These are phyloP conservation scores for Fomitopsis pinicola DNA, from an alignment of 1,284 basidiomycete genomes.

Conservation along the genomic window DNA sequence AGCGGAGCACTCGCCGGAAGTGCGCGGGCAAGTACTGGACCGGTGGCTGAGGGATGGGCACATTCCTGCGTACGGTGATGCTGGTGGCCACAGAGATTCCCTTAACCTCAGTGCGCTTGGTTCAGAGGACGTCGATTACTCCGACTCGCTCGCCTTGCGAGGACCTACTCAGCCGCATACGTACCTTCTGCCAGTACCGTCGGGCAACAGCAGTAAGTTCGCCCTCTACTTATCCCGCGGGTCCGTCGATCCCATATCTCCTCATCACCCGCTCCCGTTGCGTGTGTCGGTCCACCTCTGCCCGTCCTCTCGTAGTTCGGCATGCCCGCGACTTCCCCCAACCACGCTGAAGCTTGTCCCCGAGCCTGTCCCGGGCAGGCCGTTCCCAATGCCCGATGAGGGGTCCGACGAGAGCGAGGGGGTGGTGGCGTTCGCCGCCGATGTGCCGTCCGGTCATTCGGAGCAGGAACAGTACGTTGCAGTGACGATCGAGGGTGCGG, in stretches of 20 bases:
- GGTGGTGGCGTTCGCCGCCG: conserved; percentile 55
- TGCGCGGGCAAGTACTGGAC: conserved; percentile 43
- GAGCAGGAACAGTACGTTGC: conserved; percentile 34
- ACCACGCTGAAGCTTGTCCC: conserved; percentile 56
- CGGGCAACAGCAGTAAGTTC: conserved; percentile 28
- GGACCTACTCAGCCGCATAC: conserved; percentile 39
- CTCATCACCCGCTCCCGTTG: conserved; percentile 40
- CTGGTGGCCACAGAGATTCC: neutral
- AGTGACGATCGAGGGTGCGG: conserved; percentile 45
- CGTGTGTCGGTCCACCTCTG: conserved; percentile 44
- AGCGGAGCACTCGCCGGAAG: conserved; percentile 15
- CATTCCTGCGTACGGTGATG: conserved; percentile 17
- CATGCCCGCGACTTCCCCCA: conserved; percentile 42
- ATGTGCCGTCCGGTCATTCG: conserved; percentile 26
- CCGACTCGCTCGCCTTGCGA: conserved; percentile 39
- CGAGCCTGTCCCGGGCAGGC: conserved; percentile 42
- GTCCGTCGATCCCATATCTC: conserved; percentile 42
- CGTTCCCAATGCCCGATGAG: conserved; percentile 62
- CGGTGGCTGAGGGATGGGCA: conserved; percentile 64
- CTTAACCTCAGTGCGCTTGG: conserved; percentile 15
- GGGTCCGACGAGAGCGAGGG: conserved; percentile 74
- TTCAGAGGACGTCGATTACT: conserved; percentile 28
- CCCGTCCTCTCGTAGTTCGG: conserved; percentile 9
- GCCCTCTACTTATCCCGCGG: conserved; percentile 60
- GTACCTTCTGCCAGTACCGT: conserved; percentile 46